Base-by-base conservation (phyloP, 2,329 filamentous ascomycete species). In the Chaetomiaceae sp. region DNA sequence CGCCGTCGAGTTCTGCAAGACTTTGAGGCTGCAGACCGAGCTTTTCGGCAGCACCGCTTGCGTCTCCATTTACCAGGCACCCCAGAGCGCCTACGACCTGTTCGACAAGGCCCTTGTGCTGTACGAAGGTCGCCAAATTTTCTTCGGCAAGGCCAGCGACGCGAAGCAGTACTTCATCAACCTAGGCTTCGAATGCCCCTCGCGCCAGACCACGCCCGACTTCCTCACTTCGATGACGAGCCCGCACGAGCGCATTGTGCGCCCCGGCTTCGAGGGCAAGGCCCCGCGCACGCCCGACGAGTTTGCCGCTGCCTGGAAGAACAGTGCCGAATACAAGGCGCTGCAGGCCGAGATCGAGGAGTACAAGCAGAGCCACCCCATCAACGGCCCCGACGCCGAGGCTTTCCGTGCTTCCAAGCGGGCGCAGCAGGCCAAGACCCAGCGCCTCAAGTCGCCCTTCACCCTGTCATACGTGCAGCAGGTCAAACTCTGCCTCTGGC, bases 401-500 rank as follows among this genome's bases (percentile, higher is more conserved):
- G 75, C 70, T 14, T 83, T 83, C 74, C 79, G 80, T 57, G 75
- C 72, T n/a, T 75, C 73, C 52, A 77, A 72, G 69, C 69, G 72
- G 47, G 73, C 73, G 14, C 77, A 82, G 66, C 80, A 83, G 66
- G 78, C 82, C 59, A 79, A 75, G 64, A 65, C 71, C 25, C 77
- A 80, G 66, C 85, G 89, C 3, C 69, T 78, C 45, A 82, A 82
- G 67, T 95, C 89, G 1, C 90, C 91, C 0, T 96, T 86, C 69
- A 96, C 89, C 0, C 75, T 96, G 34, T 92, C 89, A 0, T 88
- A 86, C 60, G 47, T 56, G 4, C 84, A 91, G 69, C 91, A 96
- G 69, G 71, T 96, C 58, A 68, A 79, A 56, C 82, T 96, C 12
- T 96, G 91, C 67, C 74, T 95, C 45, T 84, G 84, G 75, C 86